Base-by-base conservation (phyloP, 2,329 filamentous ascomycete genomes). In the Dothideomycetes sp. region DNA sequence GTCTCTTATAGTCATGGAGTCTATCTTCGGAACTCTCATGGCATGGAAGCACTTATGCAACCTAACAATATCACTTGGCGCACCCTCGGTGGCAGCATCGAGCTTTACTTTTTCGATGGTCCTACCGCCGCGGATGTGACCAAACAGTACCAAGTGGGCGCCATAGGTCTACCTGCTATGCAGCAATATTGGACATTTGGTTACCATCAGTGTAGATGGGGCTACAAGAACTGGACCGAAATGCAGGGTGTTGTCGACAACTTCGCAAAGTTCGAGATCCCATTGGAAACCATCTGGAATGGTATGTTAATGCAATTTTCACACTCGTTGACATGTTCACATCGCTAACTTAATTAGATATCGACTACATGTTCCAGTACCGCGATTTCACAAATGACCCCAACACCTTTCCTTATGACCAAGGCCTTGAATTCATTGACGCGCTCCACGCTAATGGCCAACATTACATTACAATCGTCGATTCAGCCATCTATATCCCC, bases 141-240 rank as follows among this genome's bases (percentile, higher is more conserved):
- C 12, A 76, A 75, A 54, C 71, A 81, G 29, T 91, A 89, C 54
- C 78, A 84, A 46, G 59, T 62, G 40, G 77, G 71, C 40, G 72
- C 78, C 1, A 65, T 79, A 34, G 83, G 84, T 0, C 63, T 84
- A 3, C 84, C 84, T 2, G 78, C 78, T 0, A 79, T 89, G 75
- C 81, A 88, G 53, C 79, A 83, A 48, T 91, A 91, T 62, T 89
- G 77, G 69, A 77, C 79, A 0, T 76, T 93, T 44, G 86, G 86
- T 1, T 89, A 73, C 54, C 85, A 93, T 48, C 84, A 93, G 55
- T 89, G 84, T 50, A 72, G 83, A 43, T 91, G 84, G 78, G 85
- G 84, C 2, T 47, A 46, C 31, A 64, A 70, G 30, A 85, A 84
- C 50, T 86, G 81, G 76, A 72, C 74, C 1, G 68, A 75, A 19